Evolutionary conservation across 176 grass and related monocot species (phyloP).

Genomic region (Raddia guianensis): DNA sequence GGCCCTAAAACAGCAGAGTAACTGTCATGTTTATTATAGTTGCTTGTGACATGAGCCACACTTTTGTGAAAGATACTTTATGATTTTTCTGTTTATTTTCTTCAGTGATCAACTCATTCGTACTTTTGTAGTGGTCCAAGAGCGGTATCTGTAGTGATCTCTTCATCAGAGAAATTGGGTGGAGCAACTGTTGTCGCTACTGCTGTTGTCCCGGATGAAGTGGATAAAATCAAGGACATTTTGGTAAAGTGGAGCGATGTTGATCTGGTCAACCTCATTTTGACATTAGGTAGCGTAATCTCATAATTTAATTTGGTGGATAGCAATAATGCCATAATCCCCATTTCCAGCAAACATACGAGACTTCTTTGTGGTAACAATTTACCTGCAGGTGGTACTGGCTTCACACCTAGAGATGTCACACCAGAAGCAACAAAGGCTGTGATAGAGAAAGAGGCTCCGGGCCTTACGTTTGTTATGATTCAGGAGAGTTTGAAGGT

Average conservation of each 20-base stretch:
- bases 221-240: slow-evolving; percentile 75
- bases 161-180: slow-evolving; percentile 82
- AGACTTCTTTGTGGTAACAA: slow-evolving; percentile 19
- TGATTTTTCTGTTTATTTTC: not conserved
- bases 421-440: slow-evolving; percentile 90
- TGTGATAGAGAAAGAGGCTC: slow-evolving; percentile 87
- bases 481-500: slow-evolving; percentile 96
- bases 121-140: slow-evolving; percentile 78
- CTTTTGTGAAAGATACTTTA: slow-evolving; percentile 8
- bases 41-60: not conserved
- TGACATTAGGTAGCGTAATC: slow-evolving; percentile 72
- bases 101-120: slow-evolving; percentile 13
- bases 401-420: slow-evolving; percentile 89
- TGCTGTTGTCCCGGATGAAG: slow-evolving; percentile 89
- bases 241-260: slow-evolving; percentile 70
- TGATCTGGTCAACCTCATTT: slow-evolving; percentile 72
- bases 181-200: slow-evolving; percentile 75
- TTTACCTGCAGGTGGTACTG: slow-evolving; percentile 73
- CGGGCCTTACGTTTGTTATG: slow-evolving; percentile 81
- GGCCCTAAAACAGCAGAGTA: not conserved
- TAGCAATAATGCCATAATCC: not conserved
- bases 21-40: not conserved
- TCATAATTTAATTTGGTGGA: slow-evolving; percentile 20
- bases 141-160: slow-evolving; percentile 82
- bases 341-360: slow-evolving; percentile 14